Base-by-base conservation (phyloP, 106 monocot genomes). In the Dioscorea dumetorum region DNA sequence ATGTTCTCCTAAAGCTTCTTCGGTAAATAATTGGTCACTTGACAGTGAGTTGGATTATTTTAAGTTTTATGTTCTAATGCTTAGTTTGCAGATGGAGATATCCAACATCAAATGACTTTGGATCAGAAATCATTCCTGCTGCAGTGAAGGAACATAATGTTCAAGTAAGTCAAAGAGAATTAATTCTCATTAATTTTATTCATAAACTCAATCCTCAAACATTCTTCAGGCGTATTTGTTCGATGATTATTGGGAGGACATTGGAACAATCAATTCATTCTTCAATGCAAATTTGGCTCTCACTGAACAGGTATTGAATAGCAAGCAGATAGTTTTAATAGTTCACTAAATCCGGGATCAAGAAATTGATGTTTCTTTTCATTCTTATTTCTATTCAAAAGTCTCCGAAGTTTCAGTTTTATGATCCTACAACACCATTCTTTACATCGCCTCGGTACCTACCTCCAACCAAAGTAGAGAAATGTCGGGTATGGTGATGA, bases 201-300 rank as follows among this genome's bases (percentile, higher is more conserved):
- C 54, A 54, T 19, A 2, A 19, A 19, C 54, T 54, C 54, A 41
- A 41, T 6, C 10, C 41, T 54, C 5, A 14, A 18, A 13, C 13
- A 5, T 19, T 54, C 4, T 13, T 11, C 72, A 97, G 97, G 91
- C 97, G 12, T 92, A 92, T 67, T 58, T 97, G 41, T 97, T 89
- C 66, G 78, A 84, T 20, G 97, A 87, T 57, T 90, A 92, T 70
- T 97, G 97, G 97, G 92, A 90, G 77, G 97, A 97, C 23, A 89
- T 97, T 68, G 92, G 97, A 74, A 87, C 89, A 41, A 77, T 97
- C n/a, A 92, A 72, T 67, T 84, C 89, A 32, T 99, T 92, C 71
- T 97, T 85, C 48, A 81, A 92, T 72, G 91, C 92, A 24, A 97
- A 97, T 67, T 74, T 97, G 74, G 88, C 97, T 24, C 87, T 92